These are phyloP conservation scores for Mycena epipterygia DNA, from an alignment of 768 basidiomycete genomes.

Conservation along the genomic window DNA sequence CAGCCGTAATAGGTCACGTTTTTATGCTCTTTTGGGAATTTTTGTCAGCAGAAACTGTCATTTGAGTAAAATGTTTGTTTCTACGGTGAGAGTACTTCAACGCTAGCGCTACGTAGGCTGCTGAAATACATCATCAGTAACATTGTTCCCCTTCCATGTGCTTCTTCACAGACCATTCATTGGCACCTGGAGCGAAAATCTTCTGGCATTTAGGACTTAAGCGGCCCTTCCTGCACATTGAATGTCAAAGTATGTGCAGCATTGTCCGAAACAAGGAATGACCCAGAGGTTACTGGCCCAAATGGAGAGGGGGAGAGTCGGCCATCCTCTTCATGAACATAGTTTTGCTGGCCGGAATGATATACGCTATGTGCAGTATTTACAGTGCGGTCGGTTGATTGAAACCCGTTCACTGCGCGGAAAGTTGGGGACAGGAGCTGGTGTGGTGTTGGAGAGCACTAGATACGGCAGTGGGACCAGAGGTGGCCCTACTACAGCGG, in stretches of 20 bases:
- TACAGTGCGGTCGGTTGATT: background rate
- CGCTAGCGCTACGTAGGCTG: background rate
- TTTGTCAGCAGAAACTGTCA: slow-evolving; percentile 1
- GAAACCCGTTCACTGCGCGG: background rate
- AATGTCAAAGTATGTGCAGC: background rate
- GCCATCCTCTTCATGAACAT: background rate
- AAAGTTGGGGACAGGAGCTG: background rate
- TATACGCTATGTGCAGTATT: slow-evolving; percentile 15
- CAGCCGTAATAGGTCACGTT: background rate
- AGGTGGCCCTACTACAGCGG: background rate
- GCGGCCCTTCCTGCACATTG: background rate
- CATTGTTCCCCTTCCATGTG: no score
- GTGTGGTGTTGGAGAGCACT: no score
- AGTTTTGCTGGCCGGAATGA: background rate
- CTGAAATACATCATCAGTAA: background rate
- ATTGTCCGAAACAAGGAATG: background rate
- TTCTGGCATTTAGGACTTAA: background rate
- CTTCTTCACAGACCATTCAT: no score
- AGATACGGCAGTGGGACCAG: background rate
- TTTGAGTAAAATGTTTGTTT: background rate
- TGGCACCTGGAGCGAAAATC: no score
- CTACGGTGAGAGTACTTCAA: background rate
- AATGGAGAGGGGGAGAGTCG: slow-evolving; percentile 11
- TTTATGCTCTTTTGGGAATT: background rate
- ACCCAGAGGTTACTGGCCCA: slow-evolving; percentile 4